phyloP scores from a whole-genome alignment of 2,329 filamentous ascomycete species.

The Dactylonectria macrodidyma region DNA sequence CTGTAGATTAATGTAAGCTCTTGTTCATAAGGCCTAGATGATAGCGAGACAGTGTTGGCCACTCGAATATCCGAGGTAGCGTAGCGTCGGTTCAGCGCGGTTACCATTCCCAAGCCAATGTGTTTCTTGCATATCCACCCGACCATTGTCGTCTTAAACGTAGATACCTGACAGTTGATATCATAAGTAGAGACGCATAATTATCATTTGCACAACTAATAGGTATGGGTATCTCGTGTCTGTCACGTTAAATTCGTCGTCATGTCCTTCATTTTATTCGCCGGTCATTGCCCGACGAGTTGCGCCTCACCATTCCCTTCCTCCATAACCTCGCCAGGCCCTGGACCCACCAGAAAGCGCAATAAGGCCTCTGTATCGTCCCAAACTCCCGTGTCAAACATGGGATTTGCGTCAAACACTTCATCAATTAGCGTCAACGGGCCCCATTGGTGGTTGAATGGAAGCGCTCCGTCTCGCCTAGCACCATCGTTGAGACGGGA shows the following conservation, averaged over 20 bases:
- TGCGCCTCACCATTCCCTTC: slow-evolving; percentile 9
- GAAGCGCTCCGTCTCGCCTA: slow-evolving; percentile 21
- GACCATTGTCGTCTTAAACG: neutral
- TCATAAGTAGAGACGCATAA: neutral
- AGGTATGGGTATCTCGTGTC: neutral
- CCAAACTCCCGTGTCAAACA: slow-evolving; percentile 27
- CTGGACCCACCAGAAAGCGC: slow-evolving; percentile 14
- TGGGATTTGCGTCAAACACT: slow-evolving; percentile 27
- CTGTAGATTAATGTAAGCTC: slow-evolving; percentile 13
- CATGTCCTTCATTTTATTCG: neutral
- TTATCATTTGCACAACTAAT: neutral
- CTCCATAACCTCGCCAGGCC: neutral
- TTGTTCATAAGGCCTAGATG: slow-evolving; percentile 8
- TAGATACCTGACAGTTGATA: neutral
- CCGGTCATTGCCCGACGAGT: neutral
- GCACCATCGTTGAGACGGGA: slow-evolving; percentile 15
- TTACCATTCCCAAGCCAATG: neutral
- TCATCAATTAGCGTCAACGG: slow-evolving; percentile 27
- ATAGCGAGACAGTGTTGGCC: neutral
- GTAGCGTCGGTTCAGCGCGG: neutral
- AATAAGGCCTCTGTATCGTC: slow-evolving; percentile 24
- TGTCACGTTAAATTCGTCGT: neutral
- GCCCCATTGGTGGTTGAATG: slow-evolving; percentile 29
- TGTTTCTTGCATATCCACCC: neutral
- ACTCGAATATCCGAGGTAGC: neutral